Percentiles rank a stretch among this genome's conserved stretches.
These are phyloP conservation scores for Inonotus hispidus DNA, from an alignment of 1,284 basidiomycete species.

Conservation along the genomic window DNA sequence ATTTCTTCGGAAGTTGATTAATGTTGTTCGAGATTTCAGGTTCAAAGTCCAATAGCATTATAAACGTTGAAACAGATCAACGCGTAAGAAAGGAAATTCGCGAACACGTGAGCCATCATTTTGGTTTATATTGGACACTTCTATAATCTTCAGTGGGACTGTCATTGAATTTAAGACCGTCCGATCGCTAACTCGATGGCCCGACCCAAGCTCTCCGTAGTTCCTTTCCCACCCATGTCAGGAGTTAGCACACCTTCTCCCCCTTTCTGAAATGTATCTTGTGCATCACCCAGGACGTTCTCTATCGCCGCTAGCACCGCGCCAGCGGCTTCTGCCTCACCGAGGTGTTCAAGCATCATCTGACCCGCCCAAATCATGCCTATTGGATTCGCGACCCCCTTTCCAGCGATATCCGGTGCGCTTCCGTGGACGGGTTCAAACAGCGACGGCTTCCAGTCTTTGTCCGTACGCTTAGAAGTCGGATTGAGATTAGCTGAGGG, in stretches of 20 bases:
- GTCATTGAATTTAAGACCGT: background rate
- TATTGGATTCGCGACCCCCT: constrained; percentile 72
- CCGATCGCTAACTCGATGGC: constrained; percentile 15
- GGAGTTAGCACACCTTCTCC: constrained; percentile 15
- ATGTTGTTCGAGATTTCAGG: too few relatives aligned
- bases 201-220: constrained; percentile 10
- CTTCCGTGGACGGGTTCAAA: constrained; percentile 57
- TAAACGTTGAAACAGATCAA: too few relatives aligned
- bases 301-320: constrained; percentile 48
- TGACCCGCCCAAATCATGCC: constrained; percentile 59
- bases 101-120: too few relatives aligned
- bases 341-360: constrained; percentile 51
- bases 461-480: constrained; percentile 26
- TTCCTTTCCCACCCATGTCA: constrained; percentile 19
- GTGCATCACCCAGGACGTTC: constrained; percentile 26
- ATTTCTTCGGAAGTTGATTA: too few relatives aligned
- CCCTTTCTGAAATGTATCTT: constrained; percentile 11
- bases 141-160: too few relatives aligned
- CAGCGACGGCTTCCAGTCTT: constrained; percentile 36
- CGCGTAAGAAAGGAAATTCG: too few relatives aligned
- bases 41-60: too few relatives aligned
- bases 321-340: constrained; percentile 43
- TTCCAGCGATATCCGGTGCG: constrained; percentile 71
- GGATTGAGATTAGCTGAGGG: constrained; percentile 54
- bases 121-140: too few relatives aligned